Evolutionary conservation across 805 yeast genomes (phyloP).

Genomic region (Metschnikowia colocasiae): DNA sequence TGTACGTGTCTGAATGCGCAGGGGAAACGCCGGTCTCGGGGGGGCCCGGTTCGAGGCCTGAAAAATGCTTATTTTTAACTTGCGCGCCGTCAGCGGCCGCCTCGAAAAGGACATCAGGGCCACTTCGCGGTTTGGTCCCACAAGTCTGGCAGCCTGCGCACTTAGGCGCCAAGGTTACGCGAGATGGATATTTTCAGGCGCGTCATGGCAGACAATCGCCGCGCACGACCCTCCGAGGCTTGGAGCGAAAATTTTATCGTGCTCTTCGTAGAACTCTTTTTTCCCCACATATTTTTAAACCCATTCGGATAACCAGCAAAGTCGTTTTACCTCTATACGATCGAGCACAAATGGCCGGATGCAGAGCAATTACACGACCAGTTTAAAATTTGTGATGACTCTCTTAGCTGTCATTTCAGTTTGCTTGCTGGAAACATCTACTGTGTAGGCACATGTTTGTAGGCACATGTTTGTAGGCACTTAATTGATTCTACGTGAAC

Average conservation of each 20-base stretch:
- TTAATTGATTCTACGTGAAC: background rate
- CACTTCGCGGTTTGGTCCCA: background rate
- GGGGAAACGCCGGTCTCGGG: background rate
- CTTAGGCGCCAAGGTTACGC: background rate
- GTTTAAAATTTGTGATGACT: slow-evolving; percentile 33
- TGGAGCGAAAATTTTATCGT: slow-evolving; percentile 3
- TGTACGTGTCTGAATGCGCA: background rate
- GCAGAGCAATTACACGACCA: slow-evolving; percentile 32
- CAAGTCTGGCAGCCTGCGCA: background rate
- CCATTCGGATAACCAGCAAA: slow-evolving; percentile 47
- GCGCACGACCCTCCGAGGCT: slow-evolving; percentile 8
- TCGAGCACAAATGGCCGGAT: slow-evolving; percentile 49
- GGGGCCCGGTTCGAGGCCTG: background rate
- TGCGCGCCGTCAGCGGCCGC: background rate
- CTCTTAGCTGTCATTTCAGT: slow-evolving; percentile 25
- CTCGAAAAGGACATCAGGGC: background rate
- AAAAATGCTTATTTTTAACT: background rate
- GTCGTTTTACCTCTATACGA: slow-evolving; percentile 38
- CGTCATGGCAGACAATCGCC: background rate
- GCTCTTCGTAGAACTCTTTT: slow-evolving; percentile 1
- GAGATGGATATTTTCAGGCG: background rate
- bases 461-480: background rate
- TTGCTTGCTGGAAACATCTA: slow-evolving; percentile 44
- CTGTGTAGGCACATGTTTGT: background rate
- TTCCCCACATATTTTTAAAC: slow-evolving; percentile 20